Percentiles rank a stretch among this genome's conserved stretches.
Conservation (phyloP, 2,329 filamentous ascomycete genomes). For the Phialemoniopsis sp. region DNA sequence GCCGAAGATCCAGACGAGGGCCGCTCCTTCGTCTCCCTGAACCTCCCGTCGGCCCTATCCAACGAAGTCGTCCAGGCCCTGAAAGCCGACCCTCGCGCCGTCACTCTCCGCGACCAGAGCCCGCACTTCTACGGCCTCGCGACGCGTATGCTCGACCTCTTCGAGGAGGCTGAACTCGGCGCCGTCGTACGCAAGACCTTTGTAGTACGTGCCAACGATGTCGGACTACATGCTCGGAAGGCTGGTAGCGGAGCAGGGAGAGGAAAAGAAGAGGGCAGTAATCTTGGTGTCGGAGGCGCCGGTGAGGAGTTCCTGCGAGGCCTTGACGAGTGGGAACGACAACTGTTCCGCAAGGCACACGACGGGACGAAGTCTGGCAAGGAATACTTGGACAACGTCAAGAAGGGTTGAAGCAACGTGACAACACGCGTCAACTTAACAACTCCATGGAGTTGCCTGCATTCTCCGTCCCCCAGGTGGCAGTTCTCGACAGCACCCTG, state of each 20-base stretch:
- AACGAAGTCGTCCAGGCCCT: constrained; percentile 82
- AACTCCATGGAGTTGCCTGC: too few relatives aligned
- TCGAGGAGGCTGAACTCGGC: constrained; percentile 76
- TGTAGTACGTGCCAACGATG: constrained; percentile 73
- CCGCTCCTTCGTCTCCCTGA: constrained; percentile 68
- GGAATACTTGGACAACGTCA: constrained; percentile 64
- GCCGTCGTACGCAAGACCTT: constrained; percentile 75
- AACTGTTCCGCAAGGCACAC: constrained; percentile 69
- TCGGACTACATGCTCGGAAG: constrained; percentile 86
- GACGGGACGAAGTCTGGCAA: constrained; percentile 68
- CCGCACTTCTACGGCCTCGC: constrained; percentile 86
- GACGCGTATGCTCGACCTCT: constrained; percentile 81
- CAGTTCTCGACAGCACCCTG: too few relatives aligned
- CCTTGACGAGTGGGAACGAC: constrained; percentile 84
- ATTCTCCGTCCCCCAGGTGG: too few relatives aligned
- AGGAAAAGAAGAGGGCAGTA: constrained; percentile 67
- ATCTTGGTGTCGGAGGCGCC: constrained; percentile 54
- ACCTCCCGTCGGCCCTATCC: constrained; percentile 74
- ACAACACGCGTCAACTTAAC: too few relatives aligned
- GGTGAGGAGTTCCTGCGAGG: constrained; percentile 82
- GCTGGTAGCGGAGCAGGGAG: constrained; percentile 63
- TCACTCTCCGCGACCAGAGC: constrained; percentile 78
- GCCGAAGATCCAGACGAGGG: constrained; percentile 3
- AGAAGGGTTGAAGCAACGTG: constrained; percentile 29
- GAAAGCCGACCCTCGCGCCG: constrained; percentile 82